Percentiles rank a stretch among this genome's conserved stretches.
Evolutionary conservation across 129 eudicot genomes (phyloP).

Genomic region (Flaveria ramosissima): DNA sequence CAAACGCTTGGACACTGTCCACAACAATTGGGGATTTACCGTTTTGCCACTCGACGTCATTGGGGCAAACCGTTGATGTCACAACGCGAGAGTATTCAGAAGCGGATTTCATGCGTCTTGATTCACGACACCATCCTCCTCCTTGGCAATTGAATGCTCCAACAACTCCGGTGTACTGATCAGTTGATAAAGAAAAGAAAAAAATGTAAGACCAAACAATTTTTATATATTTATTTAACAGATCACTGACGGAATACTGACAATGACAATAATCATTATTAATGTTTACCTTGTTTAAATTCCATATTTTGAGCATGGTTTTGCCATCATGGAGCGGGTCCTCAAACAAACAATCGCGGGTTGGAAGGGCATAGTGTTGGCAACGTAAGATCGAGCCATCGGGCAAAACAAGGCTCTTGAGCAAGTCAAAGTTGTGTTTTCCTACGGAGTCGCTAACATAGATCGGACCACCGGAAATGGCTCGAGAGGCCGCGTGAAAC

Average conservation of each 20-base stretch:
- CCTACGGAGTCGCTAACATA: constrained; percentile 89
- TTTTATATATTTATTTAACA: no score
- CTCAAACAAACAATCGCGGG: constrained; percentile 78
- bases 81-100: constrained; percentile 54
- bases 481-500: constrained; percentile 96
- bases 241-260: no score
- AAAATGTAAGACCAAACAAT: not conserved
- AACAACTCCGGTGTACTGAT: constrained; percentile 72
- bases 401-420: constrained; percentile 70
- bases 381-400: constrained; percentile 83
- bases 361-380: constrained; percentile 74
- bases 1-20: constrained; percentile 49
- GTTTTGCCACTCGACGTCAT: constrained; percentile 71
- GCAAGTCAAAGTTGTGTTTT: constrained; percentile 70
- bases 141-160: constrained; percentile 97
- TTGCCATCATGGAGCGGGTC: constrained; percentile 86
- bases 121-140: constrained; percentile 82
- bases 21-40: constrained; percentile 45
- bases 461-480: constrained; percentile 95
- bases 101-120: constrained; percentile 58
- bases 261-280: no score
- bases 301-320: constrained; percentile 97
- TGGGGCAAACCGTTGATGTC: constrained; percentile 49
- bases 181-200: not conserved
- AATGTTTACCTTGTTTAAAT: constrained; percentile 64